phyloP scores from a whole-genome alignment of 306 rosid genomes.

The Fagus sylvatica region DNA sequence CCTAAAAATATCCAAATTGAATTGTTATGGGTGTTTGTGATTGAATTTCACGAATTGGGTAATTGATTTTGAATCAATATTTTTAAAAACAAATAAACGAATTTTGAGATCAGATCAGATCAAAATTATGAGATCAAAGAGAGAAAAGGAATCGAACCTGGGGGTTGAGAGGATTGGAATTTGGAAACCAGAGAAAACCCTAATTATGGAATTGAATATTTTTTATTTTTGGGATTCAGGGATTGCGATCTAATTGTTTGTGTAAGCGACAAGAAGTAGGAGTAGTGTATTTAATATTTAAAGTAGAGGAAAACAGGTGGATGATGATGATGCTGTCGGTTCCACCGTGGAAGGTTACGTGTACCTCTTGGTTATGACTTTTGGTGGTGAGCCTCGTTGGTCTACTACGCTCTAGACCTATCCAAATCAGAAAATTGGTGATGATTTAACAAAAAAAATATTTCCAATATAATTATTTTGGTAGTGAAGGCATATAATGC shows the following conservation, averaged over 20 bases:
- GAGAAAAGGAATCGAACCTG: constrained; percentile 37
- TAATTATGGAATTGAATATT: not conserved
- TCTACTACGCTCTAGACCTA: not conserved
- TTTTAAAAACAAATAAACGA: not conserved
- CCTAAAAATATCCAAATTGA: constrained; percentile 16
- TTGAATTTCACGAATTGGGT: not conserved
- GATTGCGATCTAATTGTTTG: not conserved
- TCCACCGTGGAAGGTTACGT: constrained; percentile 6
- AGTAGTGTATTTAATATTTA: not conserved
- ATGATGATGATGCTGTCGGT: not conserved
- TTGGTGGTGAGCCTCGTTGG: not conserved
- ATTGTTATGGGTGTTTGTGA: not conserved
- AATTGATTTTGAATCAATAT: not conserved
- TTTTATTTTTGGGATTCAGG: not conserved
- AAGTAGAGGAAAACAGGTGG: not conserved
- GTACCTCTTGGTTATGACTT: not conserved
- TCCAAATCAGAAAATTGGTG: not conserved
- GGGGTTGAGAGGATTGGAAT: constrained; percentile 12
- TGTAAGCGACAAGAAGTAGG: not conserved
- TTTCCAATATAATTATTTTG: too few relatives aligned
- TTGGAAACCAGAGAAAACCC: not conserved
- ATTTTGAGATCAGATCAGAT: constrained; percentile 28
- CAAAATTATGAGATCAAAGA: constrained; percentile 1
- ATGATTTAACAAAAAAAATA: too few relatives aligned
- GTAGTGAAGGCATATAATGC: too few relatives aligned